A percentile compares a stretch with the other conserved stretches of the same genome.
Conservation (phyloP, 108 stramenopile species). For the Nitzschia sp. region DNA sequence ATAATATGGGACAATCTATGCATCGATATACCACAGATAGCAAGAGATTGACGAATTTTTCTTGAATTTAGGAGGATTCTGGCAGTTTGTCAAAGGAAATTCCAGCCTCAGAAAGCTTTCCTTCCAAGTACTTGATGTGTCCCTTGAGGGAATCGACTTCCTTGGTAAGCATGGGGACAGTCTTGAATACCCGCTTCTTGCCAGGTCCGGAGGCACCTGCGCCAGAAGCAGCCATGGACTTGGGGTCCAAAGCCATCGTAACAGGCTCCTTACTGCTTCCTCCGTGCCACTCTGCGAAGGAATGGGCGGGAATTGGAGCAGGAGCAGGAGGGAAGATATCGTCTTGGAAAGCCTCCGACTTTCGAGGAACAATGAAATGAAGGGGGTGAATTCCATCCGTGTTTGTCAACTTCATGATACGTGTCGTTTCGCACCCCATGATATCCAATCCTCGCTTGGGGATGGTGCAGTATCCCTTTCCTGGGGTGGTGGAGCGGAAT, state of each 20-base stretch:
- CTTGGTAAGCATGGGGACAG: conserved; percentile 59
- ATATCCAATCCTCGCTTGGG: conserved; percentile 96
- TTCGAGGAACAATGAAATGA: conserved; percentile 94
- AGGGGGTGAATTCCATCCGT: conserved; percentile 89
- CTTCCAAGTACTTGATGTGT: conserved; percentile 80
- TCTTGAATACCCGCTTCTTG: conserved; percentile 63
- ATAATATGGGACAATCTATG: too few species aligned
- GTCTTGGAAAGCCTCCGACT: conserved; percentile 96
- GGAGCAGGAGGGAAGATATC: conserved; percentile 95
- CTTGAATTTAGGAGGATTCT: neutral
- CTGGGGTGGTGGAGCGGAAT: conserved; percentile 89
- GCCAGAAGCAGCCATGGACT: conserved; percentile 34
- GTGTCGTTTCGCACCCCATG: conserved; percentile 91
- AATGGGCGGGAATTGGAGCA: conserved; percentile 80
- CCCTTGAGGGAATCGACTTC: conserved; percentile 72
- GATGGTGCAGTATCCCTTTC: conserved; percentile 95
- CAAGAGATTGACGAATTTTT: too few species aligned
- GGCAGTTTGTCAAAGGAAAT: conserved; percentile 39
- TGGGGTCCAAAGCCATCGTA: conserved; percentile 82
- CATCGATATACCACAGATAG: too few species aligned
- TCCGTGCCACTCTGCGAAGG: conserved; percentile 89
- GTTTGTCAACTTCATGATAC: conserved; percentile 94
- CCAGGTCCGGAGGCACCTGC: conserved; percentile 22
- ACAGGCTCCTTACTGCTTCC: conserved; percentile 87
- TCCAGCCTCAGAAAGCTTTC: conserved; percentile 61